Conservation (phyloP, 1,139 yeast species). For the Hansenula lynferdii region DNA sequence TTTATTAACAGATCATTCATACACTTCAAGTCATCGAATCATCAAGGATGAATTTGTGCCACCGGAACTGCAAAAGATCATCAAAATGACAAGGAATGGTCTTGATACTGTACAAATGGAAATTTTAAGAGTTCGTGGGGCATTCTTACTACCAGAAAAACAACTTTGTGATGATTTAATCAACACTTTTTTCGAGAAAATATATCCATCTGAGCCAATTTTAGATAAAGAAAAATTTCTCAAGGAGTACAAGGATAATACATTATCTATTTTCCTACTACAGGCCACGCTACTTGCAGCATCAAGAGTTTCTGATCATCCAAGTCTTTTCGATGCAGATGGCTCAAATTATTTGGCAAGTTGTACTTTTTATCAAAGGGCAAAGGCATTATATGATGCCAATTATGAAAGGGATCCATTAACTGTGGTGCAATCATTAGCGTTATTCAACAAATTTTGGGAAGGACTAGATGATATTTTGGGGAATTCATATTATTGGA, state of each 20-base stretch:
- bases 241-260: constrained; percentile 53
- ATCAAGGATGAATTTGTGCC: constrained; percentile 27
- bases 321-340: constrained; percentile 48
- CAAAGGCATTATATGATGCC: constrained; percentile 71
- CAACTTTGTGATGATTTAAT: constrained; percentile 60
- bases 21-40: constrained; percentile 25
- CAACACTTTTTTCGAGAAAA: constrained; percentile 57
- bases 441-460: constrained; percentile 67
- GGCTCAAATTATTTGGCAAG: constrained; percentile 57
- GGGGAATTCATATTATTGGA: constrained; percentile 75
- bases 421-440: constrained; percentile 57
- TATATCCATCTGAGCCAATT: constrained; percentile 72
- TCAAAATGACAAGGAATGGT: constrained; percentile 18
- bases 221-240: constrained; percentile 61
- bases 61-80: constrained; percentile 28
- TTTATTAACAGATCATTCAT: constrained; percentile 24
- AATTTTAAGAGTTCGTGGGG: constrained; percentile 63
- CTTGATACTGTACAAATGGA: constrained; percentile 63
- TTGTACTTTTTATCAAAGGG: constrained; percentile 68
- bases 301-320: constrained; percentile 55
- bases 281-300: constrained; percentile 73
- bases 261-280: constrained; percentile 63
- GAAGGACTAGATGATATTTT: constrained; percentile 79
- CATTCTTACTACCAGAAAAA: constrained; percentile 62
- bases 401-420: constrained; percentile 71